phyloP scores from a whole-genome alignment of 306 rosid species.

The Pyrus bretschneideri region DNA sequence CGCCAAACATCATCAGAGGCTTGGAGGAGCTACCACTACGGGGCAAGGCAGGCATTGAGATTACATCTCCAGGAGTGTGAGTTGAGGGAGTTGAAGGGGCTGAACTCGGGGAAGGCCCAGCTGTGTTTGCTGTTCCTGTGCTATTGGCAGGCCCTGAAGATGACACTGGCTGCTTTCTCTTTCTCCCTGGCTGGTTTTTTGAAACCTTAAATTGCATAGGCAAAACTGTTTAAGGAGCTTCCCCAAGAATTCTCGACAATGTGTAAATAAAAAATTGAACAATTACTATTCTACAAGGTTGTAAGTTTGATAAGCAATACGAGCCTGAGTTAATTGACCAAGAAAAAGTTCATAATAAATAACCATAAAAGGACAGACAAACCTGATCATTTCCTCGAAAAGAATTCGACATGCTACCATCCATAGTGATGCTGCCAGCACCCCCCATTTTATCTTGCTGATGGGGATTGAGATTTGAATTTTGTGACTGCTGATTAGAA shows the following conservation, averaged over 20 bases:
- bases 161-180: constrained; percentile 93
- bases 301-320: background rate
- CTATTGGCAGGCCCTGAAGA: constrained; percentile 99
- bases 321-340: background rate
- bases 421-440: constrained; percentile 70
- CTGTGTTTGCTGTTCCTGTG: constrained; percentile 92
- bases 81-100: constrained; percentile 99
- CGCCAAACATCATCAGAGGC: constrained; percentile 76
- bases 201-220: constrained; percentile 59
- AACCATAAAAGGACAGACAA: constrained; percentile 40
- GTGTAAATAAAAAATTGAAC: background rate
- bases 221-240: constrained; percentile 35
- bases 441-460: constrained; percentile 90
- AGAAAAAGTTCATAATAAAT: background rate
- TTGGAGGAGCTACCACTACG: constrained; percentile 81
- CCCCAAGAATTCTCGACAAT: background rate
- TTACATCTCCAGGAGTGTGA: constrained; percentile 96
- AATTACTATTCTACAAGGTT: background rate
- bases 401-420: constrained; percentile 88
- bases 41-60: constrained; percentile 92
- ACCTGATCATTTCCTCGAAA: constrained; percentile 99
- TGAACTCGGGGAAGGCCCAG: constrained; percentile 97
- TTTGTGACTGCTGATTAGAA: constrained; percentile 76
- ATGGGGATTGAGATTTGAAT: constrained; percentile 68
- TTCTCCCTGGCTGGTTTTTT: constrained; percentile 92